Percentiles rank a stretch among this genome's conserved stretches.
Conservation (phyloP, 805 yeast genomes). For the Phaffomyces opuntiae region DNA sequence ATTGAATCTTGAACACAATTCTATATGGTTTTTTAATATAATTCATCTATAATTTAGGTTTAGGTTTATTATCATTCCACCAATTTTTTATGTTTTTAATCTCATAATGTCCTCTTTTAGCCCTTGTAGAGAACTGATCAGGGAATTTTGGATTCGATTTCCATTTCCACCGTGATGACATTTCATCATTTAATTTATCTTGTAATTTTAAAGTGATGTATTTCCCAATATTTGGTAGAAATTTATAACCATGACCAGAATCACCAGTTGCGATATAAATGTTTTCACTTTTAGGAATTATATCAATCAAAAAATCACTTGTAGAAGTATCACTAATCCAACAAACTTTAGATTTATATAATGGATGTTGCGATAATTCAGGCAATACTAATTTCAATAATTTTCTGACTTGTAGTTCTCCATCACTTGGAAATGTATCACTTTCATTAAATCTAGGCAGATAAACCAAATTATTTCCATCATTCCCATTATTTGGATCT, state of each 20-base stretch:
- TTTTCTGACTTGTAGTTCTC: constrained; percentile 22
- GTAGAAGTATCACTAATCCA: constrained; percentile 38
- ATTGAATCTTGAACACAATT: neutral
- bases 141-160: constrained; percentile 18
- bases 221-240: constrained; percentile 39
- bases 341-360: constrained; percentile 30
- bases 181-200: constrained; percentile 21
- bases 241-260: constrained; percentile 42
- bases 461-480: constrained; percentile 16
- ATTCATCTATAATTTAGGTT: too few relatives aligned
- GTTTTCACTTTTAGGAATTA: constrained; percentile 26
- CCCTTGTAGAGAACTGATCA: constrained; percentile 8
- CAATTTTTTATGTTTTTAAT: constrained; percentile 12
- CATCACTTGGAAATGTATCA: constrained; percentile 30
- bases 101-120: constrained; percentile 15
- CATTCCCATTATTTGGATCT: constrained; percentile 11
- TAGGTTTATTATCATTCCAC: constrained; percentile 3
- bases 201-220: constrained; percentile 31
- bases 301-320: constrained; percentile 34
- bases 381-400: constrained; percentile 32
- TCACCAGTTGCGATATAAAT: constrained; percentile 41
- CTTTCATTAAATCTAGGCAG: constrained; percentile 28
- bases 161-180: constrained; percentile 28
- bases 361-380: constrained; percentile 28
- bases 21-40: too few relatives aligned